These are phyloP conservation scores for Wickerhamomyces canadensis DNA, from an alignment of 805 yeast species.

Conservation along the genomic window DNA sequence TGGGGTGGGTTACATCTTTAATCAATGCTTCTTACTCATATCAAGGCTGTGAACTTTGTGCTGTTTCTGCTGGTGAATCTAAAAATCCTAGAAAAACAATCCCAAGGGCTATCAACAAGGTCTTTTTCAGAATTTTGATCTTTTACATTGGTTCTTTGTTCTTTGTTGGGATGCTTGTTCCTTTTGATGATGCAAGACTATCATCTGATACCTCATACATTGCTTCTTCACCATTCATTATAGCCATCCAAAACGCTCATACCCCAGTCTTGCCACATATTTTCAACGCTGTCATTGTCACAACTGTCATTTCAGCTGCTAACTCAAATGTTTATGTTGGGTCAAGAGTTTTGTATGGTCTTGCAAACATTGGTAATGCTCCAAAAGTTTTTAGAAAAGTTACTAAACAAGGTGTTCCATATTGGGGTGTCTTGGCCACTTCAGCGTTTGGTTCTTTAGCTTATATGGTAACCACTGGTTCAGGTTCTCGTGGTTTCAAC, in stretches of 20 bases:
- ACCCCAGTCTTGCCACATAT: conserved; percentile 62
- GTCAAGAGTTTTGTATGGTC: conserved; percentile 59
- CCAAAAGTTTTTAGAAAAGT: conserved; percentile 48
- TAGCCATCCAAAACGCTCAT: conserved; percentile 65
- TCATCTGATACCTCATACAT: conserved; percentile 32
- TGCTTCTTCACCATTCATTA: conserved; percentile 65
- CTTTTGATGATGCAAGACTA: conserved; percentile 53
- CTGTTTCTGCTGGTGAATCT: conserved; percentile 72
- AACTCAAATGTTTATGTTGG: conserved; percentile 73
- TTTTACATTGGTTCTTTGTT: conserved; percentile 63
- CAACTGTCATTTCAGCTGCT: conserved; percentile 69
- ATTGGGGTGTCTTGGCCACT: conserved; percentile 49
- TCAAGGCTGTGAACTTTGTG: conserved; percentile 75
- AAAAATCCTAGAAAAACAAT: conserved; percentile 44
- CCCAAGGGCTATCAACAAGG: conserved; percentile 68
- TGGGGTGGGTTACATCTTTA: conserved; percentile 67
- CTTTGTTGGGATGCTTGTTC: conserved; percentile 67
- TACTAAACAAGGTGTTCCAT: conserved; percentile 58
- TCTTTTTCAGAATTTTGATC: conserved; percentile 56
- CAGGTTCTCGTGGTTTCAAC: conserved; percentile 54
- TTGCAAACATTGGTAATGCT: conserved; percentile 55
- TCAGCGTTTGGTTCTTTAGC: conserved; percentile 60
- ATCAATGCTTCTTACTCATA: conserved; percentile 72
- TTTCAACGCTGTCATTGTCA: conserved; percentile 63
- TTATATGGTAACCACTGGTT: conserved; percentile 45